phyloP scores from a whole-genome alignment of 441 rosid genomes.

The Pelargonium myrrhifolium region DNA sequence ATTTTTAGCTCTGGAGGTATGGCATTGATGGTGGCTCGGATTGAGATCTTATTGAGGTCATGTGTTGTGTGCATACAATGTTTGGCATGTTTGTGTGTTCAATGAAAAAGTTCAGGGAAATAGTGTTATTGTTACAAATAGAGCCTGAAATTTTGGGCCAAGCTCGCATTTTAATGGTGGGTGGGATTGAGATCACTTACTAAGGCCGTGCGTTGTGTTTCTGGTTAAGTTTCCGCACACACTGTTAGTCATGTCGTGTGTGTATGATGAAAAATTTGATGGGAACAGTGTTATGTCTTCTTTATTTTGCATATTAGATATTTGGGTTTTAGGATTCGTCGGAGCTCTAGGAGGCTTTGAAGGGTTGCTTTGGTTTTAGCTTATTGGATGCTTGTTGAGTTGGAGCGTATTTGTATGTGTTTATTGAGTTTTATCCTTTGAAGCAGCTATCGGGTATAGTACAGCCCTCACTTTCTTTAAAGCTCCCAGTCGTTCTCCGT shows the following conservation, averaged over 20 bases:
- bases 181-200: too few species aligned
- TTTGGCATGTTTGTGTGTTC: neutral
- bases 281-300: too few species aligned
- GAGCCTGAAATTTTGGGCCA: neutral
- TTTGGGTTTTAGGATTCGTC: too few species aligned
- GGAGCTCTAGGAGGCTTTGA: neutral
- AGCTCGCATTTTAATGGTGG: too few species aligned
- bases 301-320: too few species aligned
- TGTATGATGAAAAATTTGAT: too few species aligned
- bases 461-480: neutral
- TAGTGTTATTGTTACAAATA: neutral
- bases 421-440: neutral
- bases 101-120: neutral
- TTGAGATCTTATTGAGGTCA: neutral
- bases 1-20: neutral
- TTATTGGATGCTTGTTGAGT: too few species aligned
- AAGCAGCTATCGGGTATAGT: neutral
- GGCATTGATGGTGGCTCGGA: neutral
- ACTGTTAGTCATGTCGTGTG: too few species aligned
- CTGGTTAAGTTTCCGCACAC: too few species aligned
- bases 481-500: neutral
- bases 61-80: neutral
- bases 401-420: neutral
- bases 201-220: too few species aligned
- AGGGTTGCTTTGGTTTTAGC: neutral